Evolutionary conservation across 805 yeast genomes (phyloP).

Genomic region (Sugiyamaella qingdaonensis): DNA sequence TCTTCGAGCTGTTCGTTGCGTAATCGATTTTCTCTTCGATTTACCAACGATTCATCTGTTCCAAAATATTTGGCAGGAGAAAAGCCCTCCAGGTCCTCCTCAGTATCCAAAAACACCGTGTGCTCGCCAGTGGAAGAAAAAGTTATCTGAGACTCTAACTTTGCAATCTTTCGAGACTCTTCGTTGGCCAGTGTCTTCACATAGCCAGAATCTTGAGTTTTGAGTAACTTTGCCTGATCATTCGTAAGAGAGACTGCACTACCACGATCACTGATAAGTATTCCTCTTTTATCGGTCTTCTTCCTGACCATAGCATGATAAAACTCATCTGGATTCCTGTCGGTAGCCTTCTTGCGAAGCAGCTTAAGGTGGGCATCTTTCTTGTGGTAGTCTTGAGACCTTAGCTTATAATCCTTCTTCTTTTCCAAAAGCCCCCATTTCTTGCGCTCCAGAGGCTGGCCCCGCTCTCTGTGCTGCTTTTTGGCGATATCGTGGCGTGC

Average conservation of each 20-base stretch:
- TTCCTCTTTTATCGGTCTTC: slow-evolving; percentile 66
- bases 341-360: slow-evolving; percentile 64
- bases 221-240: slow-evolving; percentile 77
- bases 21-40: slow-evolving; percentile 68
- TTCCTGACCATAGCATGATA: slow-evolving; percentile 85
- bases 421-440: slow-evolving; percentile 86
- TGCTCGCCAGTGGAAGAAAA: slow-evolving; percentile 61
- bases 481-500: slow-evolving; percentile 76
- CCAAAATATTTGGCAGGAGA: slow-evolving; percentile 62
- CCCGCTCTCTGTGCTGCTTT: slow-evolving; percentile 92
- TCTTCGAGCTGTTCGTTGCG: slow-evolving; percentile 52
- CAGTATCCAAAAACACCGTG: slow-evolving; percentile 75
- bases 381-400: slow-evolving; percentile 60
- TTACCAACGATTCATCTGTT: slow-evolving; percentile 61
- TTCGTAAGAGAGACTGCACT: slow-evolving; percentile 46
- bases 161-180: slow-evolving; percentile 62
- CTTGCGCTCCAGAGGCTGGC: slow-evolving; percentile 73
- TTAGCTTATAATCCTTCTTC: slow-evolving; percentile 74
- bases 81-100: slow-evolving; percentile 52
- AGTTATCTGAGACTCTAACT: slow-evolving; percentile 38
- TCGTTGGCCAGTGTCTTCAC: slow-evolving; percentile 69
- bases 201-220: slow-evolving; percentile 88
- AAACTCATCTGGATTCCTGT: slow-evolving; percentile 90
- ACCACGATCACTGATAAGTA: slow-evolving; percentile 57
- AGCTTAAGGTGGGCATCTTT: slow-evolving; percentile 61